These are phyloP conservation scores for Lithocarpus polystachyus DNA, from an alignment of 306 rosid genomes.

Conservation along the genomic window DNA sequence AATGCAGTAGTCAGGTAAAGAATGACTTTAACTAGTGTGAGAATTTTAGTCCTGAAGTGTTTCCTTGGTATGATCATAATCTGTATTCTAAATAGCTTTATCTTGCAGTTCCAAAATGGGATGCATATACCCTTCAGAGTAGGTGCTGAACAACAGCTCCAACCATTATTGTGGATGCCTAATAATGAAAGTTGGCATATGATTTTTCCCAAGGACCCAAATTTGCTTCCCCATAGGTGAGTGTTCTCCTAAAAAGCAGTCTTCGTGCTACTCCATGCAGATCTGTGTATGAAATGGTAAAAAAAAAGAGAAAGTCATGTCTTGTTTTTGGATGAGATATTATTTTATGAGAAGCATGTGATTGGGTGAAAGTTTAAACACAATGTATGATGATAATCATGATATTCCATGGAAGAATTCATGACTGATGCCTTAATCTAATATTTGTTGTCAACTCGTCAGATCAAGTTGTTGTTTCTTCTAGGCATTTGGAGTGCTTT, in stretches of 20 bases:
- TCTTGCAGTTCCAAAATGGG: conserved; percentile 70
- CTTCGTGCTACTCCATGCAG: not conserved
- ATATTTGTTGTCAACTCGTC: not conserved
- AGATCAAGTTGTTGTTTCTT: not conserved
- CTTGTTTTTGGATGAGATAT: not conserved
- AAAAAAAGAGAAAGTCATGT: not conserved
- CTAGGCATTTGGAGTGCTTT: conserved; percentile 76
- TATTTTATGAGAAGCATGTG: not conserved
- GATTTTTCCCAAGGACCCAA: conserved; percentile 61
- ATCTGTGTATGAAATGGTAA: not conserved
- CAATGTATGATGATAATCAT: not conserved
- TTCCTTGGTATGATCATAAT: not conserved
- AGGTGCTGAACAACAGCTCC: conserved; percentile 66
- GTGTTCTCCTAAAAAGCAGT: conserved; percentile 12
- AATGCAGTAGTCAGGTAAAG: conserved; percentile 76
- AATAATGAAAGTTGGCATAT: conserved; percentile 43
- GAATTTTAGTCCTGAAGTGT: not conserved
- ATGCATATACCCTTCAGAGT: conserved; percentile 62
- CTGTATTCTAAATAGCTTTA: conserved; percentile 1
- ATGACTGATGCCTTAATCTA: not conserved
- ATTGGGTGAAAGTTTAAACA: not conserved
- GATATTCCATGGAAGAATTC: not conserved
- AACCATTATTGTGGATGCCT: conserved; percentile 67
- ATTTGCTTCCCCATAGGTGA: conserved; percentile 64
- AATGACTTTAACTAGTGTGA: not conserved